phyloP scores from a whole-genome alignment of 2,329 filamentous ascomycete genomes.

The Biscogniauxia marginata region DNA sequence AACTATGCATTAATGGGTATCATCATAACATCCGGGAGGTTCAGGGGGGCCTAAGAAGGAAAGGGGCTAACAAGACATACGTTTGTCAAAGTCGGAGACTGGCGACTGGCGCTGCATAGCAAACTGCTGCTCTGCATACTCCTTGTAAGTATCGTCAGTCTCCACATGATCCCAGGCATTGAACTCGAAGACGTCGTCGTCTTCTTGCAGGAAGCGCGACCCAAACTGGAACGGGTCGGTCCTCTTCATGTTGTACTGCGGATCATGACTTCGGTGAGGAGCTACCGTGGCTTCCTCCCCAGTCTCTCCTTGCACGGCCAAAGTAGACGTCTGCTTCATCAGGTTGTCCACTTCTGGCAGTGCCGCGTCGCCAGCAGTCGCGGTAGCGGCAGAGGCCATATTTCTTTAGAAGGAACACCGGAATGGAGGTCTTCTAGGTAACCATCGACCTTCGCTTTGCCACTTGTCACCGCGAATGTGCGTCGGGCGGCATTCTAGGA shows the following conservation, averaged over 20 bases:
- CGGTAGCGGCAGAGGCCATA: slow-evolving; percentile 23
- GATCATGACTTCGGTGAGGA: slow-evolving; percentile 69
- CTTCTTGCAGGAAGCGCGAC: slow-evolving; percentile 77
- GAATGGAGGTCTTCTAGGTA: background rate
- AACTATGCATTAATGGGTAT: slow-evolving; percentile 65
- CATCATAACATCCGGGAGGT: slow-evolving; percentile 46
- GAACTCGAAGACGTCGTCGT: slow-evolving; percentile 92
- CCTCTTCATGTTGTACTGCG: slow-evolving; percentile 74
- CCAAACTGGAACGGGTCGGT: slow-evolving; percentile 95
- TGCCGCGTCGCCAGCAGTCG: slow-evolving; percentile 10
- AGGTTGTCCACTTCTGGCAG: slow-evolving; percentile 27
- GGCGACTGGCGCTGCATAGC: slow-evolving; percentile 80
- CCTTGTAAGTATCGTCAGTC: slow-evolving; percentile 83
- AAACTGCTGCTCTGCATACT: slow-evolving; percentile 83
- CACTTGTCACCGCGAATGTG: slow-evolving; percentile 12
- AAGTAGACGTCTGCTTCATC: slow-evolving; percentile 24
- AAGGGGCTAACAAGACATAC: slow-evolving; percentile 44
- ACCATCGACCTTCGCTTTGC: slow-evolving; percentile 3
- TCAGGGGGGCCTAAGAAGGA: slow-evolving; percentile 1
- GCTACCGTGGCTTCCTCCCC: slow-evolving; percentile 42
- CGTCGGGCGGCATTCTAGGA: slow-evolving; percentile 20
- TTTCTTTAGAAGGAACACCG: slow-evolving; percentile 7
- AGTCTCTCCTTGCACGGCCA: slow-evolving; percentile 27
- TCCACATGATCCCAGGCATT: slow-evolving; percentile 99
- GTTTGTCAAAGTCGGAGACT: slow-evolving; percentile 90